Evolutionary conservation across 768 basidiomycete species (phyloP).

Genomic region (Amanita rimosa): DNA sequence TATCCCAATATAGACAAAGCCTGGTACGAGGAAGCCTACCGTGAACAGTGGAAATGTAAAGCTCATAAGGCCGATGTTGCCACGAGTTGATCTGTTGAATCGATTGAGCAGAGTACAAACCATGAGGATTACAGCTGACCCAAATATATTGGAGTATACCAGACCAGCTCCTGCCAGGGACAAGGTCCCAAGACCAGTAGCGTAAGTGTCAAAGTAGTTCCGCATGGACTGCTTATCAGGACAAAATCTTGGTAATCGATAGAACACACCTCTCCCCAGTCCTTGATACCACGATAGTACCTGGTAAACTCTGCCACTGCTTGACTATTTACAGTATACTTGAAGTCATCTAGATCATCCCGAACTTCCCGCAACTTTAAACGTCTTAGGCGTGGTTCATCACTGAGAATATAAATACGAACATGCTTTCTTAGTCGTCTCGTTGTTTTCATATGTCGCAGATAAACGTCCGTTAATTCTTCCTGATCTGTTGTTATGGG

Average conservation of each 20-base stretch:
- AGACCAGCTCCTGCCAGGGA: slow-evolving; percentile 15
- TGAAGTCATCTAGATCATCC: background rate
- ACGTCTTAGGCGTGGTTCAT: background rate
- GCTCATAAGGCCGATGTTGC: slow-evolving; percentile 15
- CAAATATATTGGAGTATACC: slow-evolving; percentile 16
- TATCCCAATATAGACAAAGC: slow-evolving; percentile 11
- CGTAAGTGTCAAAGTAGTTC: background rate
- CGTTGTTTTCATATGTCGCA: background rate
- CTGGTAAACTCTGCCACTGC: slow-evolving; percentile 1
- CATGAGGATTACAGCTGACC: slow-evolving; percentile 8
- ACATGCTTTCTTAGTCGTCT: background rate
- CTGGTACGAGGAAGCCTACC: slow-evolving; percentile 15
- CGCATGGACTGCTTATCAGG: background rate
- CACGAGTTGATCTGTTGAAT: slow-evolving; percentile 11
- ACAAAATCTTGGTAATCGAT: background rate
- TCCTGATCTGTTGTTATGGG: background rate
- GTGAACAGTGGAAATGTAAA: slow-evolving; percentile 18
- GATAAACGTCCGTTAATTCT: background rate
- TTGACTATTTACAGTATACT: background rate
- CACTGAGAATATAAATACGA: background rate
- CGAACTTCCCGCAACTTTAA: background rate
- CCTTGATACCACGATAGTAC: slow-evolving; percentile 1
- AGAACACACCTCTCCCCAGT: slow-evolving; percentile 2
- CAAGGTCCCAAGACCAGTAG: slow-evolving; percentile 9
- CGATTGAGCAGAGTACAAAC: background rate